phyloP scores from a whole-genome alignment of 129 eudicot genomes.

The Logfia minima region DNA sequence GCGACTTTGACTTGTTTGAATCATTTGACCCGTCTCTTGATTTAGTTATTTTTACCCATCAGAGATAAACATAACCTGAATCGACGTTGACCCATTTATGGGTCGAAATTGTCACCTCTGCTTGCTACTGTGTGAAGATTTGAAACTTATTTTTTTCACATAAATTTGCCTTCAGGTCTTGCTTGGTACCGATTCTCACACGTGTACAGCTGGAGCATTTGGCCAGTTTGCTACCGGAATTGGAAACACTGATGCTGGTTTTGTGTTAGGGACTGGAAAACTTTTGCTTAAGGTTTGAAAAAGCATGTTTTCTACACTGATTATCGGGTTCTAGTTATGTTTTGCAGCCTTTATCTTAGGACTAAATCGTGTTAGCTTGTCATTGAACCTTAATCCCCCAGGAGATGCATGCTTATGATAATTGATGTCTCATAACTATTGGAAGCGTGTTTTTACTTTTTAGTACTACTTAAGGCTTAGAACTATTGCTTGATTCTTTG shows the following conservation, averaged over 20 bases:
- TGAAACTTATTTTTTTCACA: neutral
- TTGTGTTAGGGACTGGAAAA: constrained; percentile 94
- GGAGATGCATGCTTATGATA: neutral
- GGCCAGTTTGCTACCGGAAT: constrained; percentile 98
- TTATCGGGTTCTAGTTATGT: neutral
- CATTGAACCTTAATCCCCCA: neutral
- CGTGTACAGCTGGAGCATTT: constrained; percentile 99
- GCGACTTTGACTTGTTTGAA: neutral
- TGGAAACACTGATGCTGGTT: constrained; percentile 96
- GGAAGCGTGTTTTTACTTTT: neutral
- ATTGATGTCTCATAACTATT: neutral
- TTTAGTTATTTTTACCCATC: neutral
- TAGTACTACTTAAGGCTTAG: neutral
- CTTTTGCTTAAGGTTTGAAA: constrained; percentile 83
- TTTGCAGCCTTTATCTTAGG: neutral
- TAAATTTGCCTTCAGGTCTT: constrained; percentile 50
- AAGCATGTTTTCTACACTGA: neutral
- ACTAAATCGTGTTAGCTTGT: neutral
- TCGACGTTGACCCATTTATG: neutral
- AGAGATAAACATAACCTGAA: neutral
- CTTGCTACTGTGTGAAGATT: neutral
- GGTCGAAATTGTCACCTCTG: neutral
- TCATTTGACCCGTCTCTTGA: neutral
- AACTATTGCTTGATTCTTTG: neutral
- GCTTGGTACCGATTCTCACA: constrained; percentile 97